phyloP scores from a whole-genome alignment of 1,139 yeast genomes.

The Kodamaea alishanica region DNA sequence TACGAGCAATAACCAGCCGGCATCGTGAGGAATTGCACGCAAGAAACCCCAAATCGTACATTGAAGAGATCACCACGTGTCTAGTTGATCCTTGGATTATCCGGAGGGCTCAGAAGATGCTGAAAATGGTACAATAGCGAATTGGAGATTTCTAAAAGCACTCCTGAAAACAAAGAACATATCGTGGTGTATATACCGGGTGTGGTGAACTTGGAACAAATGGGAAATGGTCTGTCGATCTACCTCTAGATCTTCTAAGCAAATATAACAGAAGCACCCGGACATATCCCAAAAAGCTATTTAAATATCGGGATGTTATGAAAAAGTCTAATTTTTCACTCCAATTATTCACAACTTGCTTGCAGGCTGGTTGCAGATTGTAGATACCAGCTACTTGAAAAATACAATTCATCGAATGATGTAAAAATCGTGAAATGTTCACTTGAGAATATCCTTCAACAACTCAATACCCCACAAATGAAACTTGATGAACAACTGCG shows the following conservation, averaged over 20 bases:
- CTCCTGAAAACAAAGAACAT: too few species aligned
- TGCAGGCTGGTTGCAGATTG: not conserved
- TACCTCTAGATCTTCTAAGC: too few species aligned
- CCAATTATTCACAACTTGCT: not conserved
- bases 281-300: too few species aligned
- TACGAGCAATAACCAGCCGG: constrained; percentile 13
- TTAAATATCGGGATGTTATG: too few species aligned
- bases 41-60: not conserved
- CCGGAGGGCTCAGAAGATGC: constrained; percentile 1
- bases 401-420: not conserved
- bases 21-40: constrained; percentile 8
- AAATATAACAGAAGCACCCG: too few species aligned
- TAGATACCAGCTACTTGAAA: not conserved
- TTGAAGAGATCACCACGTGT: constrained; percentile 3
- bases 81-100: constrained; percentile 13
- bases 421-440: not conserved
- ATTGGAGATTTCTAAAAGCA: too few species aligned
- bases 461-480: constrained; percentile 66
- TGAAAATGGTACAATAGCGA: not conserved
- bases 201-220: too few species aligned
- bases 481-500: constrained; percentile 54
- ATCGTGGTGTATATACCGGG: too few species aligned
- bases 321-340: too few species aligned
- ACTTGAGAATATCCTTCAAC: constrained; percentile 21
- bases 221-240: too few species aligned